Conservation (phyloP, 1,284 basidiomycete genomes). For the Athelia sp. region DNA sequence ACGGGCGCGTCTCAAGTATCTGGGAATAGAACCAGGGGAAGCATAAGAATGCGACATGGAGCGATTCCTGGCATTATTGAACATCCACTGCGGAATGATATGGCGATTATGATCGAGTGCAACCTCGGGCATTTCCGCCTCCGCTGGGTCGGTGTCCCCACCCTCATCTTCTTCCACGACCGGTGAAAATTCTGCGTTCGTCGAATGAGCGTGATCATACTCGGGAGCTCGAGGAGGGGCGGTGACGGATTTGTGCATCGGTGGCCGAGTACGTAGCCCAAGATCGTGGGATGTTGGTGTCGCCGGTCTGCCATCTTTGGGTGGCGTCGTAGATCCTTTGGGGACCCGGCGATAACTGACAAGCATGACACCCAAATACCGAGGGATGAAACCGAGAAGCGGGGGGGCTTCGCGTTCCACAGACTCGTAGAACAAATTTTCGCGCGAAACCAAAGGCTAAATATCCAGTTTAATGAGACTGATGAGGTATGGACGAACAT, state of each 20-base stretch:
- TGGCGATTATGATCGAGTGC: slow-evolving; percentile 90
- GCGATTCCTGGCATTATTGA: slow-evolving; percentile 50
- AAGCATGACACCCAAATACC: slow-evolving; percentile 97
- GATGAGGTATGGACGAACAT: no score
- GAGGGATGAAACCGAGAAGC: slow-evolving; percentile 88
- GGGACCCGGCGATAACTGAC: slow-evolving; percentile 87
- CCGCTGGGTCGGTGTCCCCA: slow-evolving; percentile 47
- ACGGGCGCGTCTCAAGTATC: slow-evolving; percentile 3
- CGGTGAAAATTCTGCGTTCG: background rate
- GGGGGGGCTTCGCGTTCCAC: slow-evolving; percentile 92
- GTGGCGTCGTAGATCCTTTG: slow-evolving; percentile 29
- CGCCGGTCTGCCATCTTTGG: slow-evolving; percentile 6
- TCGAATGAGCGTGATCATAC: slow-evolving; percentile 11
- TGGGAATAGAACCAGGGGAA: slow-evolving; percentile 15
- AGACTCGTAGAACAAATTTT: slow-evolving; percentile 98
- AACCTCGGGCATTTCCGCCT: slow-evolving; percentile 85
- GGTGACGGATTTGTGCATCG: slow-evolving; percentile 33
- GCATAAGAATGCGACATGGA: slow-evolving; percentile 46
- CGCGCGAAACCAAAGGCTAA: slow-evolving; percentile 91
- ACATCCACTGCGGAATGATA: slow-evolving; percentile 93
- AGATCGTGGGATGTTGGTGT: slow-evolving; percentile 8
- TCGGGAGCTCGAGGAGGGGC: slow-evolving; percentile 5
- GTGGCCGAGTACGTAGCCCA: slow-evolving; percentile 18
- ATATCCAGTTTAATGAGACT: slow-evolving; percentile 15
- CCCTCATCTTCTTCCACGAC: slow-evolving; percentile 11